Percentiles rank a stretch among this genome's conserved stretches.
Evolutionary conservation across 768 basidiomycete species (phyloP).

Genomic region (Tubosaeta sp.): DNA sequence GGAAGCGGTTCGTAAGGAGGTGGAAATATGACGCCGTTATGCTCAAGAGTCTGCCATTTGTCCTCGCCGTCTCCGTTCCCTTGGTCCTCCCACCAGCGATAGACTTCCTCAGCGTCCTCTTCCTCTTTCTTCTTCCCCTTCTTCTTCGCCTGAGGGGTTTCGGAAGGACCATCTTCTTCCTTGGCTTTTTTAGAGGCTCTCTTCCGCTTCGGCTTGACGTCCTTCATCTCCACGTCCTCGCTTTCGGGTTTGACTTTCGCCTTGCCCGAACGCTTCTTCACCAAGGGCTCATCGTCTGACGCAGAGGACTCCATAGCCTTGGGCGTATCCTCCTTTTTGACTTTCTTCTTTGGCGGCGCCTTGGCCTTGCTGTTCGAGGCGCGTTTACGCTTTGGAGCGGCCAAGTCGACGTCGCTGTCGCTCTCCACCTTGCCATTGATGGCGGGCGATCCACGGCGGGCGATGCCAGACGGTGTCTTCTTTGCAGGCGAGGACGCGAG

Average conservation of each 20-base stretch:
- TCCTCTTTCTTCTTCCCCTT: conserved; percentile 58
- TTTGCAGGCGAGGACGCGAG: conserved; percentile 72
- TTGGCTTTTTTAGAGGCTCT: conserved; percentile 54
- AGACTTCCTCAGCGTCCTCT: conserved; percentile 62
- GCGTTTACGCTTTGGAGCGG: conserved; percentile 43
- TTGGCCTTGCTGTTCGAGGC: conserved; percentile 44
- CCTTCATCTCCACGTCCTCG: conserved; percentile 40
- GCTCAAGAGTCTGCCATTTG: conserved; percentile 96
- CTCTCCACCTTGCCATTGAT: conserved; percentile 40
- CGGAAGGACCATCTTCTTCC: conserved; percentile 41
- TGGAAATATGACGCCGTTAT: conserved; percentile 93
- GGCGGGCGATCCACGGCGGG: conserved; percentile 38
- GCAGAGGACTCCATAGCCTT: conserved; percentile 18
- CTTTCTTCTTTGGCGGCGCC: conserved; percentile 61
- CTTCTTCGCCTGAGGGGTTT: conserved; percentile 45
- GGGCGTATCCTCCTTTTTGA: conserved; percentile 48
- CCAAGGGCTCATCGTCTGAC: conserved; percentile 34
- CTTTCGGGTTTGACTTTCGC: conserved; percentile 44
- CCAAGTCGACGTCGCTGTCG: conserved; percentile 41
- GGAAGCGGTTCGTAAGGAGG: conserved; percentile 90
- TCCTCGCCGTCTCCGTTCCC: conserved; percentile 68
- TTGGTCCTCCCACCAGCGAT: conserved; percentile 84
- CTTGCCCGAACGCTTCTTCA: conserved; percentile 30
- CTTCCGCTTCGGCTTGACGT: conserved; percentile 39
- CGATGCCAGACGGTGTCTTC: conserved; percentile 34